A percentile compares a stretch with the other conserved stretches of the same genome.
These are phyloP conservation scores for Cladosporium austrohemisphaericum DNA, from an alignment of 2,329 filamentous ascomycete species.

Conservation along the genomic window DNA sequence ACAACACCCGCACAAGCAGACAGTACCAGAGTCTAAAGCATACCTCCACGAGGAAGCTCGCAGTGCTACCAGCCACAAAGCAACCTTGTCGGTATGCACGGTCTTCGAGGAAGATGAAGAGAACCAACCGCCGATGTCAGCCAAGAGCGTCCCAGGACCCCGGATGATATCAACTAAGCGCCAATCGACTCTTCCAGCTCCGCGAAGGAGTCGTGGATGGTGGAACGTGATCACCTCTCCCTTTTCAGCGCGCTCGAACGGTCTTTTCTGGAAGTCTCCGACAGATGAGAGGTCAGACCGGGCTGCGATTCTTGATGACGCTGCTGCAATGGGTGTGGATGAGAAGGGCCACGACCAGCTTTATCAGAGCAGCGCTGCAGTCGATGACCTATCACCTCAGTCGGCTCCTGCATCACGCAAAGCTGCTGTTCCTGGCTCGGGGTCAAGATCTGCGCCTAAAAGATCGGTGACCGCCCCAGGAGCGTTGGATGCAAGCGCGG, in stretches of 20 bases:
- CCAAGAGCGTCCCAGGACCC: not conserved
- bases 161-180: constrained; percentile 24
- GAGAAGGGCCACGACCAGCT: not conserved
- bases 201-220: constrained; percentile 64
- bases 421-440: not conserved
- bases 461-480: constrained; percentile 30
- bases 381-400: not conserved
- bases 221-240: constrained; percentile 75
- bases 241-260: constrained; percentile 43
- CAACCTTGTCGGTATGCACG: constrained; percentile 56
- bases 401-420: not conserved
- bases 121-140: constrained; percentile 38
- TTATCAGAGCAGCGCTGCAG: not conserved
- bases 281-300: constrained; percentile 17
- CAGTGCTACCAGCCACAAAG: constrained; percentile 22
- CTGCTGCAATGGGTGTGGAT: constrained; percentile 23
- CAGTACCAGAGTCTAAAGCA: constrained; percentile 6
- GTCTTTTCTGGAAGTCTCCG: constrained; percentile 28
- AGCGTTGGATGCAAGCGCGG: constrained; percentile 18
- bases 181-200: constrained; percentile 46
- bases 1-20: constrained; percentile 1
- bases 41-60: constrained; percentile 3
- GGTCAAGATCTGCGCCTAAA: constrained; percentile 15
- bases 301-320: constrained; percentile 22
- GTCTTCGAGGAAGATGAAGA: constrained; percentile 64